Evolutionary conservation across 805 yeast genomes (phyloP).

Genomic region (Ogataea naganishii): DNA sequence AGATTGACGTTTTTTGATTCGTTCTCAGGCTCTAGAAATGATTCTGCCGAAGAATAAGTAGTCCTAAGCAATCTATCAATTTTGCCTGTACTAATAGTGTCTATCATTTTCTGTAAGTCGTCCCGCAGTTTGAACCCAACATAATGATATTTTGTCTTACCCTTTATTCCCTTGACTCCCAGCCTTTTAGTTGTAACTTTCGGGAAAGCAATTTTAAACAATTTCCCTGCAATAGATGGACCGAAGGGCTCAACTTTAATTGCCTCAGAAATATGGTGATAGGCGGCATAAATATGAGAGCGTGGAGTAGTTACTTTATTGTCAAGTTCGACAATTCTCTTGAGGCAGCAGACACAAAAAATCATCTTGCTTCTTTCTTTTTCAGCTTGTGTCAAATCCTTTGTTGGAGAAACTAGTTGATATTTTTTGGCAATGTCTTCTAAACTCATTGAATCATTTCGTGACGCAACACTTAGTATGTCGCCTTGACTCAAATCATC

Average conservation of each 20-base stretch:
- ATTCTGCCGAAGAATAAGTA: background rate
- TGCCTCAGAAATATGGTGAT: slow-evolving; percentile 13
- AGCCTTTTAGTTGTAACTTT: slow-evolving; percentile 61
- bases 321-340: slow-evolving; percentile 12
- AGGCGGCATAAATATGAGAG: slow-evolving; percentile 14
- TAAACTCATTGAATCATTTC: no score
- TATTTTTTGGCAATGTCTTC: slow-evolving; percentile 10
- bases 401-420: slow-evolving; percentile 10
- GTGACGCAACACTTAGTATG: no score
- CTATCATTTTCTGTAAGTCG: slow-evolving; percentile 5
- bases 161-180: slow-evolving; percentile 72
- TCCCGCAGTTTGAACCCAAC: slow-evolving; percentile 45
- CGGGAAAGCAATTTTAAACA: slow-evolving; percentile 59
- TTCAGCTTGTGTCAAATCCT: slow-evolving; percentile 2
- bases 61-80: slow-evolving; percentile 1
- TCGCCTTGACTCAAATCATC: no score
- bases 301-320: slow-evolving; percentile 6
- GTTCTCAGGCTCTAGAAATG: background rate
- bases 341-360: slow-evolving; percentile 16
- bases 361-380: slow-evolving; percentile 13
- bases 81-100: background rate
- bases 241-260: slow-evolving; percentile 40
- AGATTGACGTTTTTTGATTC: background rate
- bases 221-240: slow-evolving; percentile 69
- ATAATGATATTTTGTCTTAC: slow-evolving; percentile 75